phyloP scores from a whole-genome alignment of 305 asterid species.

The Galium porrigens region DNA sequence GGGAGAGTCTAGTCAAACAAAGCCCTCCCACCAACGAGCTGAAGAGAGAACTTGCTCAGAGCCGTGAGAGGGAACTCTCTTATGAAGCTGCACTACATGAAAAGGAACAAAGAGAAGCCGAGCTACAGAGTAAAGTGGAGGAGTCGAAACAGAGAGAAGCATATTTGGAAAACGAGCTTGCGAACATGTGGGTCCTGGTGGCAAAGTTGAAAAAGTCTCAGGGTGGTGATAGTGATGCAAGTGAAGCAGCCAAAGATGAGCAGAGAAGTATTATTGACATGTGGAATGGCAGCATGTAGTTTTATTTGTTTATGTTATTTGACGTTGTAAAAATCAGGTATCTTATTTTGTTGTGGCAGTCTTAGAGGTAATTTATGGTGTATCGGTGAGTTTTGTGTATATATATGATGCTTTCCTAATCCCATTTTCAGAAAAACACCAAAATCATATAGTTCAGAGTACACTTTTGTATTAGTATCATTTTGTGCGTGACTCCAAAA shows the following conservation, averaged over 20 bases:
- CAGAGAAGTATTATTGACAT: constrained; percentile 25
- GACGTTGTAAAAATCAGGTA: background rate
- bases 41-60: constrained; percentile 60
- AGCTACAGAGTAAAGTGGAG: constrained; percentile 63
- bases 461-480: background rate
- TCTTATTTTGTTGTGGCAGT: too few species aligned
- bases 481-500: background rate
- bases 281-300: constrained; percentile 15
- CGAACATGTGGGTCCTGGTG: constrained; percentile 90
- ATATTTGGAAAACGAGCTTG: constrained; percentile 89
- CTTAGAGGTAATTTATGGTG: background rate
- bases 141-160: constrained; percentile 91
- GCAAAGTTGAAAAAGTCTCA: constrained; percentile 68
- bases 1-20: constrained; percentile 46
- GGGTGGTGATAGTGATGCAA: constrained; percentile 35
- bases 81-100: constrained; percentile 67
- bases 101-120: constrained; percentile 54
- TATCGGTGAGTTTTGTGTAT: background rate
- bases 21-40: constrained; percentile 35
- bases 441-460: background rate
- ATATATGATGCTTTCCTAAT: background rate
- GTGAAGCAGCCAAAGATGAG: constrained; percentile 29
- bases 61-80: constrained; percentile 69
- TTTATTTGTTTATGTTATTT: background rate
- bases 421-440: background rate